Evolutionary conservation across 192 early-diverging fungal genomes (phyloP), one percentile per base, ranked within the genome.

Genomic region (Rhizophagus prolifer): DNA sequence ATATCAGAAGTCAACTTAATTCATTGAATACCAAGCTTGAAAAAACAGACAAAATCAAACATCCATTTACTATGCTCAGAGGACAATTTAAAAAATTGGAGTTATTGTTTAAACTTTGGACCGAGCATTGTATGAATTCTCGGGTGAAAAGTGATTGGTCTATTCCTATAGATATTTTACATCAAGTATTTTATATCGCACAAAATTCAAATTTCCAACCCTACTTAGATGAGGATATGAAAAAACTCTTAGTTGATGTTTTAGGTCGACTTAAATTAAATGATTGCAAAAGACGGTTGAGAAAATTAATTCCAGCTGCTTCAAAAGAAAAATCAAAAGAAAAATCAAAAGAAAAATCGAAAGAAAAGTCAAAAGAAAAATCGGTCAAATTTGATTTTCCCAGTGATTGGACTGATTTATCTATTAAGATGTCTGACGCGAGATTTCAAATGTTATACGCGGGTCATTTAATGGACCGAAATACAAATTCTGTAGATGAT

Each of bases 391-490:
- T 70, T 19, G 25, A 3, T 3, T 58, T 72, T 21, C 68, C 68
- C 28, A 21, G n/a, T 2, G 30, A 30, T 36, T 67, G 44, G 21
- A 46, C 65, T 34, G 68, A 61, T 58, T 21, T 61, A 16, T 47
- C 80, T 23, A 44, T 36, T 64, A 70, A 25, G 73, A 62, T 47
- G 47, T 76, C 78, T 34, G 67, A 74, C 38, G 74, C 59, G 26
- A 59, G 66, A 58, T 80, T 84, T 62, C 83, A 84, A 54, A 46
- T 84, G 68, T 14, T 72, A 23, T 50, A 80, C 58, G 73, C 44
- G 3, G 83, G 79, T n/a, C 54, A 75, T 62, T 72, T 73, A 44
- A 82, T 84, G 83, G 76, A 83, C 7, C 79, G 78, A 28, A 76
- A 73, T 9, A 73, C 82, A 62, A 75, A 79, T 25, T 81, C 79